A percentile compares a stretch with the other conserved stretches of the same genome.
These are phyloP conservation scores for Sparassis latifolia DNA, from an alignment of 1,284 basidiomycete species.

Conservation along the genomic window DNA sequence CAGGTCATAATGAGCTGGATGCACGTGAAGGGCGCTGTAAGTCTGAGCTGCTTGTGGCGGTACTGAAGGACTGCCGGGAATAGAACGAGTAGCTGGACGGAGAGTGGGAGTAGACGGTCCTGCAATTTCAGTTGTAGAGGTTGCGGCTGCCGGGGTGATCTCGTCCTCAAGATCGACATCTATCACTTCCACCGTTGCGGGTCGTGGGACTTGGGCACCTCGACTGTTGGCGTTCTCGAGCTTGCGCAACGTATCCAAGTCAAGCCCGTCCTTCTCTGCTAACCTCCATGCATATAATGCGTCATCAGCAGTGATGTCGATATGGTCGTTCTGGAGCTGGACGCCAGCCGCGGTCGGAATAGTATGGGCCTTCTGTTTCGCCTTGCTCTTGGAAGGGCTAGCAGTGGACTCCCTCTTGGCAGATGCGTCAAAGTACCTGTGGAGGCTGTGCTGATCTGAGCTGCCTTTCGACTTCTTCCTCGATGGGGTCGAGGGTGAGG, in stretches of 20 bases:
- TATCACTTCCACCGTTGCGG: slow-evolving; percentile 20
- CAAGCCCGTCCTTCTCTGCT: slow-evolving; percentile 21
- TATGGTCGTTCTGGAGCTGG: slow-evolving; percentile 1
- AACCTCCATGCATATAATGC: slow-evolving; percentile 21
- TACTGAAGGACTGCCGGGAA: neutral
- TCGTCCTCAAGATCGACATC: slow-evolving; percentile 25
- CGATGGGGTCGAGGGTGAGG: slow-evolving; percentile 16
- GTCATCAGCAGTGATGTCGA: slow-evolving; percentile 9
- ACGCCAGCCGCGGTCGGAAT: neutral
- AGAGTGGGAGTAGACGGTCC: neutral
- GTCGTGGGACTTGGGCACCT: slow-evolving; percentile 2
- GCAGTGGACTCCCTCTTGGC: neutral
- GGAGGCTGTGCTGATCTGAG: slow-evolving; percentile 22
- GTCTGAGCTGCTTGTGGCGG: neutral
- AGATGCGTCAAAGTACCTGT: slow-evolving; percentile 22
- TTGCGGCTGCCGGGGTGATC: neutral
- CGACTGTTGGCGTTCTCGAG: slow-evolving; percentile 13
- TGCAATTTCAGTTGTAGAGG: neutral
- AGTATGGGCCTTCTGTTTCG: neutral
- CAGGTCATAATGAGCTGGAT: slow-evolving; percentile 38
- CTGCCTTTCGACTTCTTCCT: slow-evolving; percentile 21
- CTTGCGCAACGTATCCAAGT: slow-evolving; percentile 16
- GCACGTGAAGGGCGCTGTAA: slow-evolving; percentile 36
- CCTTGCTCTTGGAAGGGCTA: neutral
- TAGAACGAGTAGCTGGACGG: neutral